These are phyloP conservation scores for Podospora pseudopauciseta DNA, from an alignment of 495 filamentous ascomycete genomes.

Conservation along the genomic window DNA sequence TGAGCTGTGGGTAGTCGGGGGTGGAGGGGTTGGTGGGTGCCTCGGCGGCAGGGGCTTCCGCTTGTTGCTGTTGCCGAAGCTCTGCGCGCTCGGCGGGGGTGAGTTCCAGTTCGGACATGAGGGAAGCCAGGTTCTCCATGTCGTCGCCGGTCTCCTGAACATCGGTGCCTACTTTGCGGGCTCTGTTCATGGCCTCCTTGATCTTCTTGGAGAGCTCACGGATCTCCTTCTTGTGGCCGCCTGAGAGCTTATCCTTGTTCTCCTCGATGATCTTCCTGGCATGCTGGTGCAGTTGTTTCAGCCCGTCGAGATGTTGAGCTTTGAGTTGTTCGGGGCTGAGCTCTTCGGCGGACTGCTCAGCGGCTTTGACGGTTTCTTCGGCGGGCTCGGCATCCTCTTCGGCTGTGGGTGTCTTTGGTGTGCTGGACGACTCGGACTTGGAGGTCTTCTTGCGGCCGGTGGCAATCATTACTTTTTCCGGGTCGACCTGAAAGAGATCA, in stretches of 20 bases:
- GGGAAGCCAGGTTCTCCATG: constrained; percentile 28
- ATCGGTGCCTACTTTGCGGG: constrained; percentile 13
- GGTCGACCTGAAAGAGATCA: constrained; percentile 94
- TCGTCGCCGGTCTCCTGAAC: neutral
- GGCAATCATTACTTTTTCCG: constrained; percentile 79
- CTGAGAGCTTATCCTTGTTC: constrained; percentile 20
- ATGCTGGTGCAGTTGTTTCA: constrained; percentile 22
- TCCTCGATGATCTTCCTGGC: constrained; percentile 30
- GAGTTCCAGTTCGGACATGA: constrained; percentile 28
- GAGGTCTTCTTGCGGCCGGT: constrained; percentile 55
- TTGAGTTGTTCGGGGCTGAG: constrained; percentile 30
- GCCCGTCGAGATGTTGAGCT: constrained; percentile 22
- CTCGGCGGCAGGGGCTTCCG: constrained; percentile 47
- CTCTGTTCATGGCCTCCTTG: constrained; percentile 27
- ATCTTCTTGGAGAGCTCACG: constrained; percentile 33
- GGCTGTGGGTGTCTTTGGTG: neutral
- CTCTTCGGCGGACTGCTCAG: constrained; percentile 26
- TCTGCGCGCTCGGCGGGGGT: constrained; percentile 4
- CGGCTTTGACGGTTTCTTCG: constrained; percentile 24
- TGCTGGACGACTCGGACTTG: constrained; percentile 10
- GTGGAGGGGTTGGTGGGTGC: neutral
- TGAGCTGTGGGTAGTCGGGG: neutral
- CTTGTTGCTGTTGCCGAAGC: constrained; percentile 18
- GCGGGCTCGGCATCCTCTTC: constrained; percentile 32
- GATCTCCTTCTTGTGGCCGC: constrained; percentile 35